These are phyloP conservation scores for Microstegium vimineum DNA, from an alignment of 176 grass and related monocot genomes.

Conservation along the genomic window DNA sequence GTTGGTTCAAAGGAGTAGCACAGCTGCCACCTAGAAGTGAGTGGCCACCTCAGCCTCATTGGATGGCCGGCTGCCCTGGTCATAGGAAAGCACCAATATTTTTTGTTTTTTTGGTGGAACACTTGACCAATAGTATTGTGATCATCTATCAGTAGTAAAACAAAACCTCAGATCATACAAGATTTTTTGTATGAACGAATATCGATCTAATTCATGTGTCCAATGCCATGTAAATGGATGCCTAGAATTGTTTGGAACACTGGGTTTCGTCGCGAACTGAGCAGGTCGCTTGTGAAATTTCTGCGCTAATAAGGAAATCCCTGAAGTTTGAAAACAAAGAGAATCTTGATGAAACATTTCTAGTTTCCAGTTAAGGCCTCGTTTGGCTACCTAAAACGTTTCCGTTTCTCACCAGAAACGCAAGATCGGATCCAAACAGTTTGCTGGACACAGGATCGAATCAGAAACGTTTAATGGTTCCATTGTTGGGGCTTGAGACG, in stretches of 20 bases:
- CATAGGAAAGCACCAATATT: slow-evolving; percentile 12
- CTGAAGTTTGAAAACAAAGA: too few relatives aligned
- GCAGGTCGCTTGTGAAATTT: background rate
- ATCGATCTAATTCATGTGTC: background rate
- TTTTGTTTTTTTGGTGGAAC: background rate
- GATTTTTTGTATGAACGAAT: background rate
- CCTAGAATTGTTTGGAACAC: background rate
- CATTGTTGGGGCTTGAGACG: too few relatives aligned
- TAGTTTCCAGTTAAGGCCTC: too few relatives aligned
- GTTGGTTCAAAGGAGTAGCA: slow-evolving; percentile 50
- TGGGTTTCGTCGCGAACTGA: background rate
- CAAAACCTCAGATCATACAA: background rate
- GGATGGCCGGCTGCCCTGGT: slow-evolving; percentile 29
- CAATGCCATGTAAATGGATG: too few relatives aligned
- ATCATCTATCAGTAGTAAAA: background rate
- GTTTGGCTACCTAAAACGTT: too few relatives aligned
- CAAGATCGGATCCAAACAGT: too few relatives aligned
- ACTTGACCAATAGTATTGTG: background rate
- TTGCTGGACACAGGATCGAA: too few relatives aligned
- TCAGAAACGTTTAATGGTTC: too few relatives aligned
- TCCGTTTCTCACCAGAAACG: too few relatives aligned
- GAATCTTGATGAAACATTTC: too few relatives aligned
- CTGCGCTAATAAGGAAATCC: too few relatives aligned
- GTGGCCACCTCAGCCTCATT: slow-evolving; percentile 48
- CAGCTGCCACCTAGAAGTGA: slow-evolving; percentile 42